Conservation (phyloP, 345 rosid genomes). For the Gossypium turneri region DNA sequence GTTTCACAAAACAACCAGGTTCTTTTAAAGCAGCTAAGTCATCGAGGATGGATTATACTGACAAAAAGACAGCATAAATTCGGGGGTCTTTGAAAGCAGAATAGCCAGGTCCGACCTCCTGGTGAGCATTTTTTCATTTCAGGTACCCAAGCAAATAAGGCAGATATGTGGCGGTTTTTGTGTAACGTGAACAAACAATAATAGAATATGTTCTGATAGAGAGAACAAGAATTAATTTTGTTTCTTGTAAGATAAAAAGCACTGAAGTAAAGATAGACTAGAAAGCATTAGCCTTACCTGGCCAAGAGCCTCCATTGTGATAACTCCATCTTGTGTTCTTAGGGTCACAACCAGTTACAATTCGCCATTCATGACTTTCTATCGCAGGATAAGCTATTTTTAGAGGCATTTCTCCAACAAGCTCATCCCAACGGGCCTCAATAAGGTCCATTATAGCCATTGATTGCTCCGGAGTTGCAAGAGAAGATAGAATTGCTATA, state of each 20-base stretch:
- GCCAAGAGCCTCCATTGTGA: constrained; percentile 6
- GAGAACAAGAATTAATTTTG: not conserved
- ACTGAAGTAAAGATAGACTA: not conserved
- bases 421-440: not conserved
- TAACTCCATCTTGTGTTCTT: not conserved
- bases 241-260: not conserved
- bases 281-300: constrained; percentile 1
- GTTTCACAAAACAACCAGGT: too few relatives aligned
- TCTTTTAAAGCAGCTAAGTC: too few relatives aligned
- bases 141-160: too few relatives aligned
- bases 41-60: too few relatives aligned
- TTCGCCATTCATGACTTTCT: not conserved
- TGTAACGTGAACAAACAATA: not conserved
- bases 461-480: constrained; percentile 4
- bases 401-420: constrained; percentile 5
- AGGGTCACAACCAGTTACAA: not conserved
- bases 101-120: too few relatives aligned
- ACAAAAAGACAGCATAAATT: too few relatives aligned
- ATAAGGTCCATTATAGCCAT: constrained; percentile 5
- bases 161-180: too few relatives aligned
- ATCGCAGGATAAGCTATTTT: constrained; percentile 2
- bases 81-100: too few relatives aligned
- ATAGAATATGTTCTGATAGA: not conserved
- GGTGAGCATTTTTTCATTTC: too few relatives aligned
- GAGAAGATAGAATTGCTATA: not conserved